phyloP scores from a whole-genome alignment of 2,329 filamentous ascomycete genomes.

The Apiospora arundinis region DNA sequence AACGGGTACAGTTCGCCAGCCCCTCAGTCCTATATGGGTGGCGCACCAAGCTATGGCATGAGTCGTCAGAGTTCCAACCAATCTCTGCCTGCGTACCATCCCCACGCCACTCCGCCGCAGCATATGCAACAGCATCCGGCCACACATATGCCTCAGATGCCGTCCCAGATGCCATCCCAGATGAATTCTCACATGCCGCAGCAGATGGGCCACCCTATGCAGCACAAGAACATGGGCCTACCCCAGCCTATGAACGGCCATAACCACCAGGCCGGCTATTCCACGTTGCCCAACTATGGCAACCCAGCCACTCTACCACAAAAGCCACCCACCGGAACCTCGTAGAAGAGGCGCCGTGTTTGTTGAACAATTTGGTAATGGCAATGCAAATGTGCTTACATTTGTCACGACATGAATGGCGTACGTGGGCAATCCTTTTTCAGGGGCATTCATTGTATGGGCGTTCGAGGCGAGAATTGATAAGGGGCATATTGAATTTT shows the following conservation, averaged over 20 bases:
- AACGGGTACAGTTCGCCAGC: conserved; percentile 53
- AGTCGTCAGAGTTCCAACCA: conserved; percentile 62
- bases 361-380: conserved; percentile 15
- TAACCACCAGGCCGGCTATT: conserved; percentile 44
- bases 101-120: conserved; percentile 39
- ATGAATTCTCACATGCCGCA: conserved; percentile 29
- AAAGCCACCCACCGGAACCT: conserved; percentile 60
- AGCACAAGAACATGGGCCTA: conserved; percentile 48
- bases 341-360: conserved; percentile 42
- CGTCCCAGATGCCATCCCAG: conserved; percentile 39
- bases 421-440: conserved; percentile 18
- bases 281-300: conserved; percentile 62
- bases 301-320: conserved; percentile 66
- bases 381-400: not conserved
- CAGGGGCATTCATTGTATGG: conserved; percentile 22
- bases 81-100: conserved; percentile 58
- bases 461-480: conserved; percentile 22
- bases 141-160: conserved; percentile 52
- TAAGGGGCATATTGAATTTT: conserved; percentile 16
- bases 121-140: conserved; percentile 46
- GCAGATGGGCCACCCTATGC: conserved; percentile 43
- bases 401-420: conserved; percentile 18
- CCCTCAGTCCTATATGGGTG: conserved; percentile 52
- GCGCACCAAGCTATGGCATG: conserved; percentile 58
- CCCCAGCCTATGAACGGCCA: conserved; percentile 23